Evolutionary conservation across 257 asterid species (phyloP), one percentile per base, ranked within the genome.

Genomic region (Salvia splendens): DNA sequence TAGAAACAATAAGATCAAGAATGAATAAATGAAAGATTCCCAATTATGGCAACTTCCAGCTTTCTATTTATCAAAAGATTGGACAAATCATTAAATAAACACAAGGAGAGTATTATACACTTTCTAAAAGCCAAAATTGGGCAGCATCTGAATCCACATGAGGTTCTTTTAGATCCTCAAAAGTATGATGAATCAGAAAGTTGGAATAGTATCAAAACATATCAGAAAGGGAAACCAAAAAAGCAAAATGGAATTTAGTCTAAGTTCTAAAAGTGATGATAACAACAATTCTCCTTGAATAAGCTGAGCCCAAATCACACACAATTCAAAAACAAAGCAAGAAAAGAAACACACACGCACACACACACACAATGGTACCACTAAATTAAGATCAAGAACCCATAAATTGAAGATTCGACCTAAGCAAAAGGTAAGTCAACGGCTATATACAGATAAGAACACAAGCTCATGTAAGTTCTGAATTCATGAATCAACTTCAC

Each of bases 381-480:
- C 57, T 42, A 36, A 35, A 36, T 46, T 52, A 51, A 14, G 20
- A 66, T 46, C 30, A 24, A 24, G 30, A 24, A 24, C 3, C 30
- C 30, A 24, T 24, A 24, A 24, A 24, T 24, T 24, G 73, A 71
- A 51, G 62, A 43, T 63, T 12, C 48, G 16, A 53, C 12, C 30
- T 14, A 4, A 53, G 4, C 5, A 24, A 54, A 28, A 54, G 45
- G 33, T 9, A 64, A 58, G 28, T 49, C n/a, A 45, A 14, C 28
- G 16, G 50, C 52, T 48, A 42, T 7, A 42, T 16, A 6, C 28
- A 54, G 61, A 59, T 65, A 50, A 24, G 41, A 33, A 54, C 56
- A 62, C 41, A 24, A 59, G 45, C 69, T 53, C 30, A 24, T 24
- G 30, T 24, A 24, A 24, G 30, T 24, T 24, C 30, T 24, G 38